Evolutionary conservation across 345 rosid genomes (phyloP), one percentile per base, ranked within the genome.

Genomic region (Durio zibethinus): DNA sequence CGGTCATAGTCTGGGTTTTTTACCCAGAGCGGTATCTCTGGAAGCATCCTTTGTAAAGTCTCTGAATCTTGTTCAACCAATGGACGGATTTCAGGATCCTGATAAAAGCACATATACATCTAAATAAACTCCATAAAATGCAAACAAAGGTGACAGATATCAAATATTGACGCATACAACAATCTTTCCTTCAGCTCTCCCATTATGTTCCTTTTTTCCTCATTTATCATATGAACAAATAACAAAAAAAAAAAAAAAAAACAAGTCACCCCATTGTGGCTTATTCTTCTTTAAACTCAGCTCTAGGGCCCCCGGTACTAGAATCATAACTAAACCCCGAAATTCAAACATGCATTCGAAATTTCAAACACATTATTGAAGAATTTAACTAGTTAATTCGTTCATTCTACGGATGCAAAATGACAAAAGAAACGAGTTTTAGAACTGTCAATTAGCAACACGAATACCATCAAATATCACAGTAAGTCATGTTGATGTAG

Each of bases 1-100:
- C 99, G 98, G 78, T 96, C 99, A 60, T 82, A 87, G 71, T 93
- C 98, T 0, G 99, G 99, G 76, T 88, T 92, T 77, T 96, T 96
- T 63, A 96, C 97, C 99, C 99, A 96, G 7, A 80, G 85, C 0
- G 99, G 99, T 79, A 96, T 91, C 85, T 96, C 98, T 0, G 99
- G 98, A 73, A 96, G 89, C 97, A 96, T 87, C 72, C 87, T 89
- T 74, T 79, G 94, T 88, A 96, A 77, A 71, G 89, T 80, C 23
- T 87, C 92, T 2, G 98, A 79, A 72, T 93, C 98, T 85, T 86
- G 93, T 78, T 92, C 95, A 45, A 84, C 85, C 80, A 96, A 74
- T 0, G 99, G 88, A 61, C 88, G 88, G 72, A 92, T 82, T 72
- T 83, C 78, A 42, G 97, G 99, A 87, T 91, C 90, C 99, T 93